A percentile compares a stretch with the other conserved stretches of the same genome.
These are phyloP conservation scores for Osmozyma mogii DNA, from an alignment of 805 yeast species.

Conservation along the genomic window DNA sequence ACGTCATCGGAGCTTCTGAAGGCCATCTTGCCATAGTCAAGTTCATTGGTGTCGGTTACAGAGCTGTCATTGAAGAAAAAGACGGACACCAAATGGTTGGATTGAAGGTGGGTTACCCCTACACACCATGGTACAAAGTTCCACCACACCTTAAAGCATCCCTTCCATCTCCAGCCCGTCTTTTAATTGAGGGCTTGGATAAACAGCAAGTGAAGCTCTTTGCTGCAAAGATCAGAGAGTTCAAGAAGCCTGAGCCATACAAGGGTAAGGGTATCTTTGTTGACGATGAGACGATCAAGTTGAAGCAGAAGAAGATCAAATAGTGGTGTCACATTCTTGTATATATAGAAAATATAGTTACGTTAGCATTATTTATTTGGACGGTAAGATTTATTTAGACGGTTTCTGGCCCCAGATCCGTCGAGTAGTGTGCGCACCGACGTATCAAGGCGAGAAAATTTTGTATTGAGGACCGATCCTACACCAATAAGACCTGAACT, in stretches of 20 bases:
- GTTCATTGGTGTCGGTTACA: slow-evolving; percentile 95
- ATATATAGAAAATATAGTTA: slow-evolving; percentile 2
- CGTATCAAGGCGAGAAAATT: slow-evolving; percentile 1
- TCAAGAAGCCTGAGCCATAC: slow-evolving; percentile 96
- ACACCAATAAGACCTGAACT: slow-evolving; percentile 1
- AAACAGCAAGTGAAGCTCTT: slow-evolving; percentile 80
- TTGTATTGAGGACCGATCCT: no score
- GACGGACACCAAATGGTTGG: slow-evolving; percentile 48
- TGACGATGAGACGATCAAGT: slow-evolving; percentile 80
- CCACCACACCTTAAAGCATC: slow-evolving; percentile 71
- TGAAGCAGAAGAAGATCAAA: slow-evolving; percentile 92
- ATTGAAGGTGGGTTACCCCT: slow-evolving; percentile 84
- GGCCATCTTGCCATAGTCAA: slow-evolving; percentile 84
- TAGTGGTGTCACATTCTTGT: no score
- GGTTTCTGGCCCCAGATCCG: not conserved
- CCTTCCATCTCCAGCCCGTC: slow-evolving; percentile 78
- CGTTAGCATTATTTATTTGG: not conserved
- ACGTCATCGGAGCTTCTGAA: slow-evolving; percentile 81
- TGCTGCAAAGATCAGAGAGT: slow-evolving; percentile 80
- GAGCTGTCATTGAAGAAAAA: slow-evolving; percentile 62
- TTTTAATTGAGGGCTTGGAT: slow-evolving; percentile 79
- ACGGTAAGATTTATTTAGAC: not conserved
- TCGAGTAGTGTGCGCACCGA: slow-evolving; percentile 4
- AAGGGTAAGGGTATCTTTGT: slow-evolving; percentile 97
- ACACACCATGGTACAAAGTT: slow-evolving; percentile 63